Base-by-base conservation (phyloP, 1,139 yeast species). In the Pichia sp. region DNA sequence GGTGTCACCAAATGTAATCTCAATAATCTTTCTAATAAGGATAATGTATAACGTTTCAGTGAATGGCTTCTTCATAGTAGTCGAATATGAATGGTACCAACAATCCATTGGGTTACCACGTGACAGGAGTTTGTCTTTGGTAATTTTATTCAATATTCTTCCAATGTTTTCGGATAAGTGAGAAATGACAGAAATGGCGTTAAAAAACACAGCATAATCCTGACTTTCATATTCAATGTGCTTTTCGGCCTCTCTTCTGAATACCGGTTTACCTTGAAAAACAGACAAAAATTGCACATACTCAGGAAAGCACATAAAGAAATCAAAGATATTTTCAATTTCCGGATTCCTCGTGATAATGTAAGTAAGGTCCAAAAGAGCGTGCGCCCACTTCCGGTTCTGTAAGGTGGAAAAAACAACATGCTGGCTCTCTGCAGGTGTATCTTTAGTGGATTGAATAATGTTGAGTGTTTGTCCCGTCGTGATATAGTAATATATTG, bases 211-310 rank as follows among this genome's bases (percentile, higher is more conserved):
- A 0, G 91, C 78, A 67, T 91, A 88, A 37, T 83, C 87, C 16
- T 85, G 86, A 31, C 79, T 79, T 53, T 91, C 98, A 53, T 83
- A 91, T 53, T 88, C 96, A 11, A 91, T 86, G 56, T 91, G 98
- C 40, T 75, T 77, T 12, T 72, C 67, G n/a, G 76, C 74, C 52
- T 86, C 95, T 44, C 97, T 67, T 46, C 69, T 72, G 50, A 86
- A 62, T 0, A 83, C 80, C 1, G 94, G 83, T 35, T 77, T 70
- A 3, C 94, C 93, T 56, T 88, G 95, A 53, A 88, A 86, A 20
- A 85, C 63, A 19, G 72, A 67, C 35, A 82, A 58, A 35, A 79
- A 72, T 52, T 77, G 91, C 44, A 79, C 75, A 4, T 78, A 72
- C 49, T 64, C 75, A 2, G 60, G 50, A 16, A 74, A 55, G 17